Percentiles rank a stretch among this genome's conserved stretches.
Conservation (phyloP, 139 green algal species). For the Chlamydomonas sphaeroides region DNA sequence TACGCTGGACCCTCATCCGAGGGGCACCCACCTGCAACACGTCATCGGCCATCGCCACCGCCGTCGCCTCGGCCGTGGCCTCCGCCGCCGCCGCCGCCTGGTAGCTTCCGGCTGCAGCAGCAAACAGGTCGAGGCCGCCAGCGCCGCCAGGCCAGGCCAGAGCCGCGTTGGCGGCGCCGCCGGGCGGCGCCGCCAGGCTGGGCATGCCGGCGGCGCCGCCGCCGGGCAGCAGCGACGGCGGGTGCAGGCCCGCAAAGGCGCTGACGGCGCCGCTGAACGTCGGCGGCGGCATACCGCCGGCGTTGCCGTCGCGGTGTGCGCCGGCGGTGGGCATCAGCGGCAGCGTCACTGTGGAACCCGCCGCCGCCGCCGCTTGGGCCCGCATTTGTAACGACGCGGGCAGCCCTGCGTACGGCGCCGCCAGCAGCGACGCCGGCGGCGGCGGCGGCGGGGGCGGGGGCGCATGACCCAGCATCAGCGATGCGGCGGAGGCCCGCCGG, state of each 20-base stretch:
- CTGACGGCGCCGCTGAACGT: no score
- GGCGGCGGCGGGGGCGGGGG: no score
- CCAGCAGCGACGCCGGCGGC: no score
- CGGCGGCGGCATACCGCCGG: no score
- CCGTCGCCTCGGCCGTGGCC: constrained; percentile 22
- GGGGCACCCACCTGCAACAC: constrained; percentile 18
- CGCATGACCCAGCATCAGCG: no score
- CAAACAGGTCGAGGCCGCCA: neutral
- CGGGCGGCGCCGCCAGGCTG: neutral
- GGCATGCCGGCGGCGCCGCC: no score
- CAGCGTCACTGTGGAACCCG: no score
- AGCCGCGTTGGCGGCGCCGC: neutral
- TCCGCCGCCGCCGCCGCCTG: constrained; percentile 19
- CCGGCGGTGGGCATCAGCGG: no score
- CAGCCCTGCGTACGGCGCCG: constrained; percentile 13
- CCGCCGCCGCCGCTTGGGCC: neutral
- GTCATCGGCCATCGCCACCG: constrained; percentile 17
- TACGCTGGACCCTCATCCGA: neutral
- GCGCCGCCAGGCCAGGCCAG: neutral
- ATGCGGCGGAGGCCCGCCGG: neutral
- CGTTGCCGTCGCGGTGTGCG: no score
- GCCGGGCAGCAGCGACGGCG: neutral
- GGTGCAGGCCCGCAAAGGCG: no score
- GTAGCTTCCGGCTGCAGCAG: constrained; percentile 9
- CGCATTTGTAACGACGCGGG: constrained; percentile 15